Percentiles rank a stretch among this genome's conserved stretches.
Conservation (phyloP, 2,329 filamentous ascomycete species). For the Pseudogymnoascus sp. region DNA sequence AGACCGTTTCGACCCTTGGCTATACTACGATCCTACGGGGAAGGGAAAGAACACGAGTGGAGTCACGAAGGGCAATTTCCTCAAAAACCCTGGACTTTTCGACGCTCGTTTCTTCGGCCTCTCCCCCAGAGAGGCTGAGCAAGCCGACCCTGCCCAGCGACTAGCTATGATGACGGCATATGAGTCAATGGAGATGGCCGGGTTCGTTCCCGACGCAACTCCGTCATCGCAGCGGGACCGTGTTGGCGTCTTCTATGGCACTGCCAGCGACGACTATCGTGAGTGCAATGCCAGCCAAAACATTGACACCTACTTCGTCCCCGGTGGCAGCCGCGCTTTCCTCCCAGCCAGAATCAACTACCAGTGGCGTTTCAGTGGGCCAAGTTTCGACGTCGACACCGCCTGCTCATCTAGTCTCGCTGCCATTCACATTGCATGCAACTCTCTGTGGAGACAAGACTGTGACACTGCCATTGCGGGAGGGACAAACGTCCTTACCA, state of each 20-base stretch:
- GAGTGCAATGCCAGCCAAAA: constrained; percentile 9
- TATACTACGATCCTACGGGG: constrained; percentile 60
- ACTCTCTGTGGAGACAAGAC: constrained; percentile 65
- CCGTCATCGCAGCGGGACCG: constrained; percentile 31
- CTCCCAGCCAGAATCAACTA: constrained; percentile 60
- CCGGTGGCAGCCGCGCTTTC: constrained; percentile 38
- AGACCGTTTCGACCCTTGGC: constrained; percentile 63
- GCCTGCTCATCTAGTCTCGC: constrained; percentile 70
- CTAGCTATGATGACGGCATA: constrained; percentile 67
- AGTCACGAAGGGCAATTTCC: constrained; percentile 65
- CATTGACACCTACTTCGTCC: constrained; percentile 36
- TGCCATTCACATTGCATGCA: constrained; percentile 65
- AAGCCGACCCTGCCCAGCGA: constrained; percentile 72
- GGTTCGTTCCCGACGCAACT: constrained; percentile 45
- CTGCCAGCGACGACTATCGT: constrained; percentile 7
- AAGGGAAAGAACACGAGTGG: constrained; percentile 67
- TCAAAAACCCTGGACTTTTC: constrained; percentile 63
- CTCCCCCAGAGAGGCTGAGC: constrained; percentile 68
- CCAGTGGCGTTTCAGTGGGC: constrained; percentile 69
- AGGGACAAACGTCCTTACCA: constrained; percentile 70
- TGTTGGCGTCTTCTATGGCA: constrained; percentile 13
- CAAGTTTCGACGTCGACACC: constrained; percentile 67
- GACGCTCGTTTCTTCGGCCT: constrained; percentile 77
- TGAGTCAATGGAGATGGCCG: constrained; percentile 70
- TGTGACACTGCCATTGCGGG: constrained; percentile 76